Evolutionary conservation across 2,329 filamentous ascomycete species (phyloP), one percentile per base, ranked within the genome.

Genomic region (Herpotrichia juniperi): DNA sequence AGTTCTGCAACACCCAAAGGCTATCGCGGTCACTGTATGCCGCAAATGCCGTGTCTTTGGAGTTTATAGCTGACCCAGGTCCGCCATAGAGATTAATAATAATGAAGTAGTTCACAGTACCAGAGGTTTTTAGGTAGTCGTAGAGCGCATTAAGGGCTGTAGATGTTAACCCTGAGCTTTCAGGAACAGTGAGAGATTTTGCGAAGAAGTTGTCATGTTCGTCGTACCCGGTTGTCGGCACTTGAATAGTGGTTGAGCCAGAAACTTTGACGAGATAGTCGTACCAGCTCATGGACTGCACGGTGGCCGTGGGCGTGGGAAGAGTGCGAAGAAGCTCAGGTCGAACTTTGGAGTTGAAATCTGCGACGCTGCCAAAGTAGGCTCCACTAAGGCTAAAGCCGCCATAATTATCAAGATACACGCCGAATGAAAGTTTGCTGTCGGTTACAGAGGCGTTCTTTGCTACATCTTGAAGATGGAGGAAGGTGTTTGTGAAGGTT

Each of bases 191-290:
- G 52, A 76, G 61, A 34, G 71, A 73, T 46, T 75, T 76, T 51
- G 73, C 72, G 58, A 74, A 75, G 64, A 75, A 75, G 57, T 68
- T 64, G 50, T 75, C 72, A 53, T 75, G 73, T 17, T 67, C 56
- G 49, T 69, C 62, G 57, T 75, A 75, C 46, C 69, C 72, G 4
- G 63, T 71, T 1, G 64, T 34, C 3, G 71, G 69, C 16, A 53
- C 61, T 24, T 56, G 61, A 56, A 74, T 64, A 31, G 56, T 58
- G 17, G 46, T 54, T 22, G 60, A 53, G 53, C 64, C 69, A 12
- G 67, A 69, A 3, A 68, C 75, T 76, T 56, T 81, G 68, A 65
- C 75, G 76, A 78, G 67, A 48, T 74, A 75, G 42, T 69, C 61
- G 49, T 74, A 72, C 67, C 68, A 74, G 48, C 62, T 68, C 68